These are phyloP conservation scores for Lycium barbarum DNA, from an alignment of 257 asterid species.

Conservation along the genomic window DNA sequence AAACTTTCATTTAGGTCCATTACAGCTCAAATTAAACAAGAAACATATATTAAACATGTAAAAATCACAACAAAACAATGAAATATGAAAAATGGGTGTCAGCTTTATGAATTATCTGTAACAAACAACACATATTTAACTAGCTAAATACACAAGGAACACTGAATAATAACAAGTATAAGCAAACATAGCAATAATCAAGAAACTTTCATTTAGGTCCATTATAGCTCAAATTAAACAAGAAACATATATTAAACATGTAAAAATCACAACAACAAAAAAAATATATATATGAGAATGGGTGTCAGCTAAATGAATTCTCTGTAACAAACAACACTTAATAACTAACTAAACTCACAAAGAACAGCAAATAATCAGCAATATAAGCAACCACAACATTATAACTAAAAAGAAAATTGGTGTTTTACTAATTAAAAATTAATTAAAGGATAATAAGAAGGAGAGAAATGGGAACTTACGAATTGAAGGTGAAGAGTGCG, in stretches of 20 bases:
- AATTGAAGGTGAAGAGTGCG: neutral
- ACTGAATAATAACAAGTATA: too few relatives aligned
- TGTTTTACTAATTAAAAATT: too few relatives aligned
- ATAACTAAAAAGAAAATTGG: neutral
- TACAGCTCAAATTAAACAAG: too few relatives aligned
- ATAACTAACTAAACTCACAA: neutral
- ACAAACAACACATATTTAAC: neutral
- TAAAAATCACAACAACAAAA: neutral
- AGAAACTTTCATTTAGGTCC: neutral
- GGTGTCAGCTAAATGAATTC: too few relatives aligned
- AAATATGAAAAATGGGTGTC: neutral
- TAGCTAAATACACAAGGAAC: too few relatives aligned
- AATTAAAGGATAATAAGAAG: too few relatives aligned
- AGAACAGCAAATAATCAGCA: neutral
- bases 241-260: neutral
- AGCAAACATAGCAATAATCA: too few relatives aligned
- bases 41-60: too few relatives aligned
- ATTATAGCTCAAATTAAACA: neutral
- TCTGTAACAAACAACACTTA: too few relatives aligned
- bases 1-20: too few relatives aligned
- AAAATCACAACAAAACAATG: neutral
- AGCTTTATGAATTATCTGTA: neutral
- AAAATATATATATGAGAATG: too few relatives aligned
- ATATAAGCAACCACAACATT: neutral
- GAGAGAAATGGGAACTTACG: neutral